Base-by-base conservation (phyloP, 2,329 filamentous ascomycete species). In the Graphiopsis chlorocephala region DNA sequence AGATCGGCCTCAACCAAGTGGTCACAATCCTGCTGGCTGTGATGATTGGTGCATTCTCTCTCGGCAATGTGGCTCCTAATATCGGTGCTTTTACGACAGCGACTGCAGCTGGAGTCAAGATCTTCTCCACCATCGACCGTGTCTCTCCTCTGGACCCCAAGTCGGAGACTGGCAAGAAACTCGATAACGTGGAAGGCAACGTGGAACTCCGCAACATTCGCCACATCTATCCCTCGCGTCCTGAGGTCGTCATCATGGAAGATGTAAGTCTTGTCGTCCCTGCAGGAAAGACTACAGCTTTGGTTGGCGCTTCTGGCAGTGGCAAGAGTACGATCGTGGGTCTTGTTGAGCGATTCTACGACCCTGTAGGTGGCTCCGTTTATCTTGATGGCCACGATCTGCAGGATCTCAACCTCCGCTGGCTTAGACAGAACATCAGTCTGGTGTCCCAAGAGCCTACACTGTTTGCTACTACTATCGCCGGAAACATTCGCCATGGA, bases 311-410 rank as follows among this genome's bases (percentile, higher is more conserved):
- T 0, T 98, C 94, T 12, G 95, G 94, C 12, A 96, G 91, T 45
- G 95, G 95, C 56, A 99, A 98, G 79, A 94, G 90, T 72, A 98
- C 95, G 0, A 93, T 98, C 67, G 90, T 98, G 29, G 94, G 94
- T 14, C 83, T 99, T 23, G 88, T 98, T 1, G 94, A 98, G 78
- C 87, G 95, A 20, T 98, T 98, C 77, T 99, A 99, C 76, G 88
- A 93, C 64, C 94, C 94, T 0, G 91, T 97, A 35, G 85, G 85
- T 31, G 95, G 95, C 25, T 79, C 85, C 23, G 88, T 98, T 0
- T 84, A 88, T 65, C 81, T 99, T 12, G 95, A 98, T 74, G 94
- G 91, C 8, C 87, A 89, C 69, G 90, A 96, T 74, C 88, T 97
- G 64, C 86, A 86, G 72, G 89, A 83, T 0, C 81, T 98, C 58